Percentiles rank a stretch among this genome's conserved stretches.
phyloP scores from a whole-genome alignment of 106 monocot genomes.

The Xerophyta viscosa region DNA sequence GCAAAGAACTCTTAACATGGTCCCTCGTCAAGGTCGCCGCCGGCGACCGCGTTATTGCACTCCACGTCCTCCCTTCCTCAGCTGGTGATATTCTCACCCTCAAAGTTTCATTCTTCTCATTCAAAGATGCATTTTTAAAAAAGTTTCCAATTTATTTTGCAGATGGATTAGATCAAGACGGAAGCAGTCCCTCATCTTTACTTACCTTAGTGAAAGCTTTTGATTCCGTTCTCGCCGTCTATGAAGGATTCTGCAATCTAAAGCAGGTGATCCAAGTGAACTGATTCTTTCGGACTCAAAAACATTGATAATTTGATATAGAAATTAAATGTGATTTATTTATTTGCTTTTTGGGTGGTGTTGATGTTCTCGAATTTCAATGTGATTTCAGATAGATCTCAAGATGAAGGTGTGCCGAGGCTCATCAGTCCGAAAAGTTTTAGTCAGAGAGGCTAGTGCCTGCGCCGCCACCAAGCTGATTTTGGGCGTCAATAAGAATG shows the following conservation, averaged over 20 bases:
- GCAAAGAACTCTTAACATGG: conserved; percentile 78
- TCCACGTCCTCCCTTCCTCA: conserved; percentile 60
- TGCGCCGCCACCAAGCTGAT: conserved; percentile 1
- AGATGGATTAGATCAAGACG: background rate
- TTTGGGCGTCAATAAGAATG: conserved; percentile 3
- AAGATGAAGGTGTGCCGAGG: conserved; percentile 9
- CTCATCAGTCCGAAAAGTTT: conserved; percentile 2
- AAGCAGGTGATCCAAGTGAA: conserved; percentile 1
- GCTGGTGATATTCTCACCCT: no score
- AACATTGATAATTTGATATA: no score
- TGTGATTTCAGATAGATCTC: conserved; percentile 7
- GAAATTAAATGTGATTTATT: no score
- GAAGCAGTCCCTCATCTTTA: background rate
- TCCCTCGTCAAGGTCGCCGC: conserved; percentile 74
- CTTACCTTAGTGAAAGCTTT: conserved; percentile 4
- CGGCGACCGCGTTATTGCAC: conserved; percentile 62
- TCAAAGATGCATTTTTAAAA: no score
- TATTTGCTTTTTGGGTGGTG: no score
- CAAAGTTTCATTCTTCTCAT: no score
- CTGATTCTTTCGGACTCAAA: no score
- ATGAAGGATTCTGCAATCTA: conserved; percentile 11
- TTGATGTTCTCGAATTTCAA: no score
- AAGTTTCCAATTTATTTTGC: background rate
- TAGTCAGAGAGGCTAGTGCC: conserved; percentile 2
- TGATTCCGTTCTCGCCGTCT: conserved; percentile 10